A percentile compares a stretch with the other conserved stretches of the same genome.
These are phyloP conservation scores for Gastrolobium villosum DNA, from an alignment of 306 rosid species.

Conservation along the genomic window DNA sequence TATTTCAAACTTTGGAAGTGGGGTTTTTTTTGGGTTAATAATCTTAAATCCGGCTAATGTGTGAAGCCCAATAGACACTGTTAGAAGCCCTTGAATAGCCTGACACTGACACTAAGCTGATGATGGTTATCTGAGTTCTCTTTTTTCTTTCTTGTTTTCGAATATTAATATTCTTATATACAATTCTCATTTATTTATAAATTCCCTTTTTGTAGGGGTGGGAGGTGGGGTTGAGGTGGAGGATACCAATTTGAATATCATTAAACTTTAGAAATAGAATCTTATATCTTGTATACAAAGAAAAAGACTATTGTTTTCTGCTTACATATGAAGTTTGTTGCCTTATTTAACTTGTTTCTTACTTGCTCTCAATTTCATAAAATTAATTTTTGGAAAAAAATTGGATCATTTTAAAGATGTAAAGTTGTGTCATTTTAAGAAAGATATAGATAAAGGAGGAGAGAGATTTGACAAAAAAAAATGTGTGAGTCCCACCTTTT, in stretches of 20 bases:
- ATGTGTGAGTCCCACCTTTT: no score
- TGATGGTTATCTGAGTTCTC: neutral
- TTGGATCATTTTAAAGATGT: no score
- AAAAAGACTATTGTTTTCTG: neutral
- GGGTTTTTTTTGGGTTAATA: neutral
- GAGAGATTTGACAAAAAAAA: no score
- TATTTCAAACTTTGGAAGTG: neutral
- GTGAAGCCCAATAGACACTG: neutral
- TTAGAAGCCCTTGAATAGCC: neutral
- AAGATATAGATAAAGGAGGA: no score
- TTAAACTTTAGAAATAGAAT: conserved; percentile 6
- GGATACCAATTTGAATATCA: neutral
- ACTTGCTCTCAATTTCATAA: neutral
- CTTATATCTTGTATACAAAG: neutral
- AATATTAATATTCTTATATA: no score
- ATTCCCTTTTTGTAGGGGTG: no score
- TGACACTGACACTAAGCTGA: neutral
- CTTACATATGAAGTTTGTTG: conserved; percentile 11
- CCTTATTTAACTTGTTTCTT: conserved; percentile 11
- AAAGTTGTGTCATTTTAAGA: no score
- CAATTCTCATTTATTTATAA: no score
- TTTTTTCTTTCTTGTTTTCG: neutral
- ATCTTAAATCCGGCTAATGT: neutral
- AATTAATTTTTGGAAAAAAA: neutral
- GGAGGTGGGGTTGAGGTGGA: no score